Conservation (phyloP, 768 basidiomycete species). For the Terana coerulea region DNA sequence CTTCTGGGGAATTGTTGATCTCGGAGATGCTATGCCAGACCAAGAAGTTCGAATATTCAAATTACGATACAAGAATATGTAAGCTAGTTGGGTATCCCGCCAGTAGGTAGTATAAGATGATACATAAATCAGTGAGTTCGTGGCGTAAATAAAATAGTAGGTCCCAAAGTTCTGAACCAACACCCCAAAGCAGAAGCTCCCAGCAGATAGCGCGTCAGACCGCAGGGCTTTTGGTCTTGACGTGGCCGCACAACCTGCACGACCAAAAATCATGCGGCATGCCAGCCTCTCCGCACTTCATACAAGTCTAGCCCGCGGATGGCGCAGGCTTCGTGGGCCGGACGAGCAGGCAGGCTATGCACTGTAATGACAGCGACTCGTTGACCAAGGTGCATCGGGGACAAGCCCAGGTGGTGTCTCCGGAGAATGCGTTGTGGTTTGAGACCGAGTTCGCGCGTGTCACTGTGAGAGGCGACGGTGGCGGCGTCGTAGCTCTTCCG, state of each 20-base stretch:
- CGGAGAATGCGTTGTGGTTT: neutral
- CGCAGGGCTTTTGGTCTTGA: constrained; percentile 40
- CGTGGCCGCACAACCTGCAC: constrained; percentile 66
- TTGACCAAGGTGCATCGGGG: constrained; percentile 68
- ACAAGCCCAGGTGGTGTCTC: constrained; percentile 29
- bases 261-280: constrained; percentile 70
- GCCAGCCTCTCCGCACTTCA: constrained; percentile 56
- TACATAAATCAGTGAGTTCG: too few relatives aligned
- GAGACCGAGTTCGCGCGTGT: neutral
- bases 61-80: constrained; percentile 23
- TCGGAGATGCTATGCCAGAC: constrained; percentile 21
- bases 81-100: too few relatives aligned
- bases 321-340: constrained; percentile 26
- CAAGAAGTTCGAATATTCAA: constrained; percentile 44
- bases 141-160: too few relatives aligned
- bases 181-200: too few relatives aligned
- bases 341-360: constrained; percentile 52
- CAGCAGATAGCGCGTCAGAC: too few relatives aligned
- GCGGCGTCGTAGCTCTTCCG: constrained; percentile 4
- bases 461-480: constrained; percentile 13
- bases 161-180: too few relatives aligned
- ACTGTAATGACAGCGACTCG: constrained; percentile 41
- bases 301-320: constrained; percentile 56
- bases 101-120: too few relatives aligned
- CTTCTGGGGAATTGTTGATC: constrained; percentile 21